Evolutionary conservation across 2,329 filamentous ascomycete species (phyloP).

Genomic region (Arthroderma sp.): DNA sequence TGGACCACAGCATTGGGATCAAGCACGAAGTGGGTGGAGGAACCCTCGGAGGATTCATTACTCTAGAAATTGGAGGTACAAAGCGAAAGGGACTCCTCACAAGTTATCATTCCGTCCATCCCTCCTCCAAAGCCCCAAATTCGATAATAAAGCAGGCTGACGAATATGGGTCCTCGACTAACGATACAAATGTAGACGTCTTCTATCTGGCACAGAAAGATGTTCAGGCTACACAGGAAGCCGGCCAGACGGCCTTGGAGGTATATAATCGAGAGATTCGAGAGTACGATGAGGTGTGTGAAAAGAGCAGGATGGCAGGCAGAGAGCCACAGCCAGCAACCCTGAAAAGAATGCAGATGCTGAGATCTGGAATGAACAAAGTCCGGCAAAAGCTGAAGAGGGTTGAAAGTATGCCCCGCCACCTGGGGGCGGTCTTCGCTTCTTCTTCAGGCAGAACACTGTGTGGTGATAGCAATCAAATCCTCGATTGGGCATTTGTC

Average conservation of each 20-base stretch:
- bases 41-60: conserved; percentile 11
- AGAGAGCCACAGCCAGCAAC: not conserved
- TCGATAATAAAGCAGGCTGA: not conserved
- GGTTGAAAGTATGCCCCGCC: conserved; percentile 3
- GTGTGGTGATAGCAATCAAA: not conserved
- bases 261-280: no score
- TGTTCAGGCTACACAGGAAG: not conserved
- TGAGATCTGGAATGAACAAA: not conserved
- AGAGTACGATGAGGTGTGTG: not conserved
- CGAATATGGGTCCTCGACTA: not conserved
- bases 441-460: conserved; percentile 4
- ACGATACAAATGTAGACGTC: not conserved
- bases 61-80: conserved; percentile 2
- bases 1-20: conserved; percentile 8
- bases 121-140: not conserved
- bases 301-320: not conserved
- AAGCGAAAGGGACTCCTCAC: conserved; percentile 8
- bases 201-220: not conserved
- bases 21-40: conserved; percentile 5
- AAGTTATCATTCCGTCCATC: conserved; percentile 5
- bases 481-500: conserved; percentile 8
- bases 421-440: conserved; percentile 6
- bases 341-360: not conserved
- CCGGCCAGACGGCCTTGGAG: no score
- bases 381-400: not conserved